A percentile compares a stretch with the other conserved stretches of the same genome.
Evolutionary conservation across 305 asterid genomes (phyloP).

Genomic region (Fraxinus angustifolia): DNA sequence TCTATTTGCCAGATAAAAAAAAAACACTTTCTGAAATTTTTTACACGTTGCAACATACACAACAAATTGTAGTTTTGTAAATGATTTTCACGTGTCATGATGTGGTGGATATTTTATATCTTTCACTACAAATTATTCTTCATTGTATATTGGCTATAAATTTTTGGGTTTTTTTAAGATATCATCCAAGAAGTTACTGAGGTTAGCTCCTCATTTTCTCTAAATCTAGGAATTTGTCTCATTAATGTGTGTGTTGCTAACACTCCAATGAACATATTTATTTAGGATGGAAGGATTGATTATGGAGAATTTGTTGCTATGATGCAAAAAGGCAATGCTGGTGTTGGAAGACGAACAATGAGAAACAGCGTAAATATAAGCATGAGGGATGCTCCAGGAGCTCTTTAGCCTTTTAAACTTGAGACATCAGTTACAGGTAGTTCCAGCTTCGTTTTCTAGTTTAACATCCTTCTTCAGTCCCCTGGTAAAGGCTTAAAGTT

Average conservation of each 20-base stretch:
- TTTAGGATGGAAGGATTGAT: slow-evolving; percentile 91
- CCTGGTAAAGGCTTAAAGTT: not conserved
- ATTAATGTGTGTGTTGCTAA: not conserved
- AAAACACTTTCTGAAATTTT: not conserved
- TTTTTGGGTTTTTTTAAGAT: not conserved
- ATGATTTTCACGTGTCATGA: not conserved
- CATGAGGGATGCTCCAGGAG: slow-evolving; percentile 88
- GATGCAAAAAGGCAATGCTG: slow-evolving; percentile 96
- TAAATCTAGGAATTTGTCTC: not conserved
- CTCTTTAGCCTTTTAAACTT: slow-evolving; percentile 35
- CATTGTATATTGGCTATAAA: not conserved
- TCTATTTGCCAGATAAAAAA: not conserved
- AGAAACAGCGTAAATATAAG: slow-evolving; percentile 87
- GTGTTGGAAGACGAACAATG: slow-evolving; percentile 96
- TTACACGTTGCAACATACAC: not conserved
- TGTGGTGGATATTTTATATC: not conserved
- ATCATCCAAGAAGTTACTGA: not conserved
- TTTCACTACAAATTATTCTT: not conserved
- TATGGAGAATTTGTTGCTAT: slow-evolving; percentile 95
- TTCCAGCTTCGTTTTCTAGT: not conserved
- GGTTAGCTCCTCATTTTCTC: not conserved
- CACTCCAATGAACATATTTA: slow-evolving; percentile 5
- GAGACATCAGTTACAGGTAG: slow-evolving; percentile 29
- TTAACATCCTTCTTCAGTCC: not conserved
- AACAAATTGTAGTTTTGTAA: not conserved